Conservation (phyloP, 306 rosid genomes). For the Quercus cerris region DNA sequence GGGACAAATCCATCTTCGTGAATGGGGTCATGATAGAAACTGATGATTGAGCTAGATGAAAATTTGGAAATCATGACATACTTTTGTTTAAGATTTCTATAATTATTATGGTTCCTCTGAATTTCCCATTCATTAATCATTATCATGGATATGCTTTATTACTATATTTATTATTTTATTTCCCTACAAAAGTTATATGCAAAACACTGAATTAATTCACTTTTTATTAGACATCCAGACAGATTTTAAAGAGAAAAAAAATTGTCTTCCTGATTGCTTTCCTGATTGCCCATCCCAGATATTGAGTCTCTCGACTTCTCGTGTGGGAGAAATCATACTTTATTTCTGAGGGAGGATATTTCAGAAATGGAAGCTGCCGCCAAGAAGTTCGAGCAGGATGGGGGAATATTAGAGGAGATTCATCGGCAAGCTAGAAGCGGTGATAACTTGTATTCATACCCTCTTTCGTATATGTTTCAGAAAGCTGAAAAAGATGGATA, state of each 20-base stretch:
- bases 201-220: neutral
- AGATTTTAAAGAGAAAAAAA: too few species aligned
- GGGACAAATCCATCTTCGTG: neutral
- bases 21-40: neutral
- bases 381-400: conserved; percentile 72
- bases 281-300: conserved; percentile 41
- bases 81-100: neutral
- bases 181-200: neutral
- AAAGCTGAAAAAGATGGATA: conserved; percentile 67
- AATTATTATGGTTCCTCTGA: neutral
- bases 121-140: neutral
- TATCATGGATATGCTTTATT: neutral
- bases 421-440: conserved; percentile 40
- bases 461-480: conserved; percentile 44
- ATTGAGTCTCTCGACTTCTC: conserved; percentile 55
- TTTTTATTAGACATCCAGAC: neutral
- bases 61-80: neutral
- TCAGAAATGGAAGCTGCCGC: conserved; percentile 85
- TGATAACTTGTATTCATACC: conserved; percentile 60
- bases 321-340: conserved; percentile 62
- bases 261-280: conserved; percentile 1
- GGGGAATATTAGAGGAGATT: conserved; percentile 44
- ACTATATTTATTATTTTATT: neutral
- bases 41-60: neutral
- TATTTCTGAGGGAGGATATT: conserved; percentile 69